phyloP scores from a whole-genome alignment of 352 stramenopile species.

The Phytophthora boehmeriae region DNA sequence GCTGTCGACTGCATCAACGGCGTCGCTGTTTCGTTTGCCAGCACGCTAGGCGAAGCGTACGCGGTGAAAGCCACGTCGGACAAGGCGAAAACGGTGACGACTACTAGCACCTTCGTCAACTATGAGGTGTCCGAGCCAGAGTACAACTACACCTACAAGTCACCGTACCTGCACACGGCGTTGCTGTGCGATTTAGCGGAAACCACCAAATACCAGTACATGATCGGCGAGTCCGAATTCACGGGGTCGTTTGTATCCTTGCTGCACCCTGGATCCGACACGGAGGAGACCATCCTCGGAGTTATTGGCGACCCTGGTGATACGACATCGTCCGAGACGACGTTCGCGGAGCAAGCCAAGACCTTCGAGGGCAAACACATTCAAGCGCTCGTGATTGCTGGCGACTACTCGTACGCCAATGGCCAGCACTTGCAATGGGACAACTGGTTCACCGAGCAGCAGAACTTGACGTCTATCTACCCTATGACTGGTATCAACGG shows the following conservation, averaged over 20 bases:
- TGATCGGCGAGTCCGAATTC: constrained; percentile 45
- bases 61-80: constrained; percentile 33
- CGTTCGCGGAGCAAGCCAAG: constrained; percentile 35
- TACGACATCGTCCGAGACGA: constrained; percentile 42
- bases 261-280: constrained; percentile 33
- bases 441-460: constrained; percentile 64
- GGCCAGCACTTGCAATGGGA: constrained; percentile 72
- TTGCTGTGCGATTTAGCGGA: constrained; percentile 45
- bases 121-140: constrained; percentile 43
- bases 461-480: constrained; percentile 50
- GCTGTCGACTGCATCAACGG: constrained; percentile 41
- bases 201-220: constrained; percentile 56
- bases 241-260: constrained; percentile 37
- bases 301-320: constrained; percentile 51
- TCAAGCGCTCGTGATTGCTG: constrained; percentile 53
- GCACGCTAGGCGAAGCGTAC: constrained; percentile 30
- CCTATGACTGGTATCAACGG: constrained; percentile 57
- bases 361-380: constrained; percentile 46
- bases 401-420: constrained; percentile 76
- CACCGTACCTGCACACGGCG: constrained; percentile 54
- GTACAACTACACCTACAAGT: constrained; percentile 60
- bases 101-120: constrained; percentile 37
- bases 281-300: constrained; percentile 46
- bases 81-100: constrained; percentile 16
- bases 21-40: constrained; percentile 50